These are phyloP conservation scores for Apophysomyces sp. DNA, from an alignment of 371 early-diverging fungal genomes.

Conservation along the genomic window DNA sequence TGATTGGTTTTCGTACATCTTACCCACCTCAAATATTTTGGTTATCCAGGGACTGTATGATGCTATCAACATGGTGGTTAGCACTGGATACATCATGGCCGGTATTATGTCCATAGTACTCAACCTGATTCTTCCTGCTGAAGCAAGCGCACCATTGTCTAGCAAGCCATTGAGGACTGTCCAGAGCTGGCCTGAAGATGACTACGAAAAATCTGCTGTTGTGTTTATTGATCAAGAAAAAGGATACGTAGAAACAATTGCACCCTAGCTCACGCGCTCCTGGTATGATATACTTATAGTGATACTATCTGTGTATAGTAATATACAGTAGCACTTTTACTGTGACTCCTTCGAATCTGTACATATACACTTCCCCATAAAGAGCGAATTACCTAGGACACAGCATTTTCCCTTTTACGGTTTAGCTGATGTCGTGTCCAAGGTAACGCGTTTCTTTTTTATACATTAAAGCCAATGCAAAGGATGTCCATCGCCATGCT, in stretches of 20 bases:
- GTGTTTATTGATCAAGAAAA: background rate
- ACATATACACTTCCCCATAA: too few species aligned
- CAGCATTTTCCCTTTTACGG: too few species aligned
- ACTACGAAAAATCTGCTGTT: background rate
- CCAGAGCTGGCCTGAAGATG: background rate
- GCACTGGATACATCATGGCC: constrained; percentile 55
- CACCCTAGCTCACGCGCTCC: too few species aligned
- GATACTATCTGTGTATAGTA: too few species aligned
- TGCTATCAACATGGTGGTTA: constrained; percentile 50
- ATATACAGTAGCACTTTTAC: too few species aligned
- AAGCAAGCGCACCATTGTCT: background rate
- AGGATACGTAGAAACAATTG: background rate
- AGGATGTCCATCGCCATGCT: too few species aligned
- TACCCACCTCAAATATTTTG: constrained; percentile 37
- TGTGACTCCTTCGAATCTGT: too few species aligned
- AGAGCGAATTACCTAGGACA: too few species aligned
- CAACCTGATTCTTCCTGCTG: constrained; percentile 45
- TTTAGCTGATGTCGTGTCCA: too few species aligned
- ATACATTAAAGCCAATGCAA: too few species aligned
- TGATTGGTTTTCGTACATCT: constrained; percentile 51
- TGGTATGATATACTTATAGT: too few species aligned
- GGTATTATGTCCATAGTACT: constrained; percentile 54
- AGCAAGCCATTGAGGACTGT: background rate
- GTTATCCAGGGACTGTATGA: constrained; percentile 51
- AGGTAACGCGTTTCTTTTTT: too few species aligned